These are phyloP conservation scores for Hortiboletus flavorubellus DNA, from an alignment of 768 basidiomycete species.

Conservation along the genomic window DNA sequence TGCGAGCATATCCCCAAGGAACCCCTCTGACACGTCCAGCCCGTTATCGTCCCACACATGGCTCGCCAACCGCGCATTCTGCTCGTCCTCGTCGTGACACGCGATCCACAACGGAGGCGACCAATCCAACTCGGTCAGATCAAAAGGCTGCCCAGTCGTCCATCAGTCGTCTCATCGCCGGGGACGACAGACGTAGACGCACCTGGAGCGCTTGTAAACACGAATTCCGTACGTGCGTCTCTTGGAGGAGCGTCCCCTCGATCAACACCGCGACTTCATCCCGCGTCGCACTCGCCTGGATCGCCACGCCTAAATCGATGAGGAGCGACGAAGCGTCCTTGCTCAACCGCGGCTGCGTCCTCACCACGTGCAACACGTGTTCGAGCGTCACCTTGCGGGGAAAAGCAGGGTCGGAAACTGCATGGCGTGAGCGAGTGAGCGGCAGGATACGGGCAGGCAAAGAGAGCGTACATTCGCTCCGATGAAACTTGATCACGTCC, in stretches of 20 bases:
- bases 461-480: slow-evolving; percentile 25
- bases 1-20: slow-evolving; percentile 49
- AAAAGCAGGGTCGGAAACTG: slow-evolving; percentile 69
- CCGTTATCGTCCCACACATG: slow-evolving; percentile 96
- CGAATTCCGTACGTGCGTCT: slow-evolving; percentile 82
- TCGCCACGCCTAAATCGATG: slow-evolving; percentile 76
- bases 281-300: slow-evolving; percentile 56
- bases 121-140: slow-evolving; percentile 93
- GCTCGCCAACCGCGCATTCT: slow-evolving; percentile 77
- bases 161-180: not conserved
- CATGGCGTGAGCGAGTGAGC: not conserved
- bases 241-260: slow-evolving; percentile 74
- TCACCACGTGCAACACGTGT: slow-evolving; percentile 68
- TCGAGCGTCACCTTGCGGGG: slow-evolving; percentile 71
- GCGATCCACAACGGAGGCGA: slow-evolving; percentile 85
- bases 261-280: slow-evolving; percentile 68
- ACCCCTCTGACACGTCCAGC: slow-evolving; percentile 73
- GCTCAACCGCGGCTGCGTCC: slow-evolving; percentile 72
- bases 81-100: slow-evolving; percentile 85
- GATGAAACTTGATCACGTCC: slow-evolving; percentile 38
- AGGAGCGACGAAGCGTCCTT: slow-evolving; percentile 83
- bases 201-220: slow-evolving; percentile 92
- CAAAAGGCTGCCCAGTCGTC: slow-evolving; percentile 68
- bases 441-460: slow-evolving; percentile 4
- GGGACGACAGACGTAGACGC: slow-evolving; percentile 1